These are phyloP conservation scores for Fusarium albosuccineum DNA, from an alignment of 2,329 filamentous ascomycete genomes.

Conservation along the genomic window DNA sequence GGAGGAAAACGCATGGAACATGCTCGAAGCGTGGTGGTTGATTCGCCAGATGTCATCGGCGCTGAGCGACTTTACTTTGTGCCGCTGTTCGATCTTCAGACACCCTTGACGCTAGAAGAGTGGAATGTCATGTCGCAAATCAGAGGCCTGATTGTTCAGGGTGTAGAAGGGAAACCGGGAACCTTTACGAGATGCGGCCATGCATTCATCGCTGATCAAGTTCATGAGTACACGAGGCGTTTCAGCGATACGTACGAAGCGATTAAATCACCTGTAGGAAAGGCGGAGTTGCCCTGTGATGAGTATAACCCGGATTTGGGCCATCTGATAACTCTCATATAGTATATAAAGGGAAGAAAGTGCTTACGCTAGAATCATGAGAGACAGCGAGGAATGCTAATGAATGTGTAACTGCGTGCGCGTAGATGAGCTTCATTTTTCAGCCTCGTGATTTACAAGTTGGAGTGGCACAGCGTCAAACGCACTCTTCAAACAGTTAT, in stretches of 20 bases:
- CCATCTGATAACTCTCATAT: constrained; percentile 17
- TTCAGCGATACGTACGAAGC: constrained; percentile 11
- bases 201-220: not conserved
- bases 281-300: constrained; percentile 13
- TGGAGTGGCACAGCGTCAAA: too few species aligned
- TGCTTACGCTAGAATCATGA: not conserved
- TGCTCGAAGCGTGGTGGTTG: not conserved
- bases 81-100: constrained; percentile 21
- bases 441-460: not conserved
- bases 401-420: too few species aligned
- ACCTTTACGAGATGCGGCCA: constrained; percentile 24
- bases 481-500: too few species aligned
- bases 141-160: constrained; percentile 10
- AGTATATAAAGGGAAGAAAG: not conserved
- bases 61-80: constrained; percentile 15
- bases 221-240: constrained; percentile 4
- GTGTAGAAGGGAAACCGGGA: not conserved
- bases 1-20: constrained; percentile 18
- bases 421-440: not conserved
- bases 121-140: constrained; percentile 20
- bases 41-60: constrained; percentile 8
- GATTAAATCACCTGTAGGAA: not conserved
- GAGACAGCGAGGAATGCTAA: too few species aligned
- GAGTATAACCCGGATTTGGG: constrained; percentile 11
- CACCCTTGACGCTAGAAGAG: not conserved